Evolutionary conservation across 768 basidiomycete genomes (phyloP).

Genomic region (Austroboletus eburneus): DNA sequence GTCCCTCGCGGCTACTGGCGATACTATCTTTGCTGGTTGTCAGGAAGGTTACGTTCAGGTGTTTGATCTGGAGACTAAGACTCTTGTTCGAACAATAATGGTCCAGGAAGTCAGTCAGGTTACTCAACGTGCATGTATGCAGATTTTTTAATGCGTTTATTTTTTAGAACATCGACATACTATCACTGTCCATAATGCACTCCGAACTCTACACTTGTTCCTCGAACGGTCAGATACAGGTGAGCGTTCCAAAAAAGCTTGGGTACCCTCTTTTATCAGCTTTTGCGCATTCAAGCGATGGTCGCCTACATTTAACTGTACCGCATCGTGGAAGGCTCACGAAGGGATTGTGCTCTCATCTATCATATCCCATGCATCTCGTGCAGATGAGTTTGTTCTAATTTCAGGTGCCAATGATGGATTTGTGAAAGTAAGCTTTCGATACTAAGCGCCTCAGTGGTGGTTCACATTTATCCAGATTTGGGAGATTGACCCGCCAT

Average conservation of each 20-base stretch:
- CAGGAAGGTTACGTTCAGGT: slow-evolving; percentile 93
- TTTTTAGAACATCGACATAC: slow-evolving; percentile 67
- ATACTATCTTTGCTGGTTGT: slow-evolving; percentile 87
- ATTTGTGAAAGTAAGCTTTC: slow-evolving; percentile 64
- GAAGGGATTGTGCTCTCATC: slow-evolving; percentile 81
- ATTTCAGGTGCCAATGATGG: slow-evolving; percentile 87
- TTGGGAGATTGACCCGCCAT: slow-evolving; percentile 46
- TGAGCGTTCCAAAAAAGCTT: slow-evolving; percentile 22
- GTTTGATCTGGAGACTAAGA: slow-evolving; percentile 86
- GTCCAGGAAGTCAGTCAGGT: slow-evolving; percentile 62
- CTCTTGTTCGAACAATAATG: slow-evolving; percentile 80
- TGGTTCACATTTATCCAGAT: slow-evolving; percentile 33
- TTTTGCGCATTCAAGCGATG: slow-evolving; percentile 49
- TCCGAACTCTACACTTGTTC: slow-evolving; percentile 63
- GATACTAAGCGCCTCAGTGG: not conserved
- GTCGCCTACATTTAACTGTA: slow-evolving; percentile 82
- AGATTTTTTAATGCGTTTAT: too few relatives aligned
- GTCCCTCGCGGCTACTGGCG: slow-evolving; percentile 68
- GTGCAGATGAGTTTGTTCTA: slow-evolving; percentile 31
- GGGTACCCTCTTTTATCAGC: not conserved
- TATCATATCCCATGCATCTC: slow-evolving; percentile 43
- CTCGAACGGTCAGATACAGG: slow-evolving; percentile 68
- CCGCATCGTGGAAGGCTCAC: slow-evolving; percentile 79
- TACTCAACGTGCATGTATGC: not conserved
- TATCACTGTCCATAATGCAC: slow-evolving; percentile 72